Evolutionary conservation across 371 early-diverging fungal species (phyloP).

Genomic region (Chytridiales sp.): DNA sequence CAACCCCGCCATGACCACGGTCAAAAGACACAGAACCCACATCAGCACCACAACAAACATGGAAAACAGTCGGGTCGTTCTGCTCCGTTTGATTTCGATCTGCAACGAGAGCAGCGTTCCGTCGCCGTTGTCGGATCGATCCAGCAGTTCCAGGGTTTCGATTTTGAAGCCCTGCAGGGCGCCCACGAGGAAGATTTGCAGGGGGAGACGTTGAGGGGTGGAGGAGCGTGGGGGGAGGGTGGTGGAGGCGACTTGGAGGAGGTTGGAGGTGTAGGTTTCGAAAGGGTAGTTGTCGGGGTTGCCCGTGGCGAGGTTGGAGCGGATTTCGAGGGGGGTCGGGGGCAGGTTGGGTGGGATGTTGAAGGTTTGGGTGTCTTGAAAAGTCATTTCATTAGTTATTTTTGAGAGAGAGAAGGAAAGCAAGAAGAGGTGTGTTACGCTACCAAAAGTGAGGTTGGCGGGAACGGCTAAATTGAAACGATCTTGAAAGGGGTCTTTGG

Average conservation of each 20-base stretch:
- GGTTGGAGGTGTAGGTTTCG: conserved; percentile 15
- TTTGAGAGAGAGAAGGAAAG: neutral
- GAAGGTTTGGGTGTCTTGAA: neutral
- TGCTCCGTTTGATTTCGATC: conserved; percentile 1
- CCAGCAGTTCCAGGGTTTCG: neutral
- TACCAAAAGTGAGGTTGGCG: neutral
- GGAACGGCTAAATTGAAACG: neutral
- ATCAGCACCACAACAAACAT: conserved; percentile 22
- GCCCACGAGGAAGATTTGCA: conserved; percentile 13
- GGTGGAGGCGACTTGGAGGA: conserved; percentile 8
- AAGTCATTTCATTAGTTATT: neutral
- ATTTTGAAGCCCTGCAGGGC: conserved; percentile 18
- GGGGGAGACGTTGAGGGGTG: neutral
- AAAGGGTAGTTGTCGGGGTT: conserved; percentile 28
- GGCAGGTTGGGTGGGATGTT: neutral
- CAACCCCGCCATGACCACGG: conserved; percentile 14
- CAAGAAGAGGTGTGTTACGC: no score
- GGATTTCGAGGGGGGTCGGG: neutral
- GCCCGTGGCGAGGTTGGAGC: conserved; percentile 2
- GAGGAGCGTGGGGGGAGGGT: neutral
- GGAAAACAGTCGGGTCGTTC: conserved; percentile 20
- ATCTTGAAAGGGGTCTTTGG: no score
- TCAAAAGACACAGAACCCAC: conserved; percentile 21
- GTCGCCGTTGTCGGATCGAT: neutral
- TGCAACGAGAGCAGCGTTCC: conserved; percentile 1